These are phyloP conservation scores for Erythrophleum ivorense DNA, from an alignment of 331 rosid genomes.

Conservation along the genomic window DNA sequence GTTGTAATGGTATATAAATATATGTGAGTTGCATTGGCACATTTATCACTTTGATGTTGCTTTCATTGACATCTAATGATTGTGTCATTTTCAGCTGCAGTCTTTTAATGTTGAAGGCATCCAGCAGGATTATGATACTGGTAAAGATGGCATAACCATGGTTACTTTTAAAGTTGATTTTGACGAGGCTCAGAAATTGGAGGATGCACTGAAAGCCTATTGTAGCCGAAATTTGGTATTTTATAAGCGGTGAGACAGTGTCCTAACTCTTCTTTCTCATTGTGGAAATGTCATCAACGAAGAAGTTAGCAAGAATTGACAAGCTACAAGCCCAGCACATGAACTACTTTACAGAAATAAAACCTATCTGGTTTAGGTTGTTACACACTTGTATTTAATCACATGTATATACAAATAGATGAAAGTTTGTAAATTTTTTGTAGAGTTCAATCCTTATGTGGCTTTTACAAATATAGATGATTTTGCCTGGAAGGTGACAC, in stretches of 20 bases:
- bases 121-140: conserved; percentile 85
- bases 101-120: conserved; percentile 74
- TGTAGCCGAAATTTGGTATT: conserved; percentile 77
- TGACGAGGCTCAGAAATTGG: conserved; percentile 78
- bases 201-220: conserved; percentile 78
- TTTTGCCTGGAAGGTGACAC: neutral
- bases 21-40: neutral
- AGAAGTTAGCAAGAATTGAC: conserved; percentile 25
- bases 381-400: neutral
- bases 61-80: conserved; percentile 14
- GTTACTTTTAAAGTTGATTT: conserved; percentile 84
- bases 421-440: neutral
- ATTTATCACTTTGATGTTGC: neutral
- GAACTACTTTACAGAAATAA: conserved; percentile 31
- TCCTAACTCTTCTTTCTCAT: conserved; percentile 6
- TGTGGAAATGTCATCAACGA: conserved; percentile 31
- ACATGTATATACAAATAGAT: neutral
- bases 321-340: conserved; percentile 12
- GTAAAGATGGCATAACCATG: conserved; percentile 81
- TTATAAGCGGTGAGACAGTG: conserved; percentile 52
- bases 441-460: neutral
- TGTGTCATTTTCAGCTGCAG: conserved; percentile 62
- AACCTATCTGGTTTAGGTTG: neutral
- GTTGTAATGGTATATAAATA: neutral
- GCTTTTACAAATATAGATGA: neutral